Conservation (phyloP, 2,329 filamentous ascomycete species). For the Penicillium sumatraense region DNA sequence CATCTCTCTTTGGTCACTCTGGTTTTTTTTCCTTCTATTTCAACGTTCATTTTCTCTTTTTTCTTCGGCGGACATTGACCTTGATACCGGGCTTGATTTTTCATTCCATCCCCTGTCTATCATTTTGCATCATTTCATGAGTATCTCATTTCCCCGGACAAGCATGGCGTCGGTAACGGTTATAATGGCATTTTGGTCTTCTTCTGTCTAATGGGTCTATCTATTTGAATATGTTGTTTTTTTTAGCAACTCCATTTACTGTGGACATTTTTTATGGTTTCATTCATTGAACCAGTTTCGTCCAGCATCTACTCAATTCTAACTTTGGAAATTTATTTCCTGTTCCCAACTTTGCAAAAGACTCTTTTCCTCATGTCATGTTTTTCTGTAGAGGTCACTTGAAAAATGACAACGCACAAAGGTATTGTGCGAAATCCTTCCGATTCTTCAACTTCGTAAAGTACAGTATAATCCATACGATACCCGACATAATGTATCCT, state of each 20-base stretch:
- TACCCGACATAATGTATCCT: background rate
- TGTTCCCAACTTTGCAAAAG: background rate
- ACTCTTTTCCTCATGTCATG: background rate
- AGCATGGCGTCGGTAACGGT: conserved; percentile 29
- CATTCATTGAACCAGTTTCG: background rate
- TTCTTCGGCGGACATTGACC: conserved; percentile 2
- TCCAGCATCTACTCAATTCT: background rate
- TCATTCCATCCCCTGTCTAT: conserved; percentile 14
- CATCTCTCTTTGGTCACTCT: conserved; percentile 19
- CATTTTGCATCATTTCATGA: conserved; percentile 23
- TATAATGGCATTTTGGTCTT: conserved; percentile 14
- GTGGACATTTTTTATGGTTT: background rate
- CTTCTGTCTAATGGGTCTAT: background rate
- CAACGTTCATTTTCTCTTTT: conserved; percentile 3
- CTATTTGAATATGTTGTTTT: conserved; percentile 6
- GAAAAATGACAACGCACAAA: background rate
- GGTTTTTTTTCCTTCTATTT: background rate
- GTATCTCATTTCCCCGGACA: conserved; percentile 20
- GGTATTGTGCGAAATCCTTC: background rate
- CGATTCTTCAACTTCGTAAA: background rate
- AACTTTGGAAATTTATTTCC: background rate
- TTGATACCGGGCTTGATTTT: conserved; percentile 5
- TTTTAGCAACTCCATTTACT: background rate
- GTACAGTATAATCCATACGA: background rate
- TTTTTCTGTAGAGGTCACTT: background rate